Percentiles rank a stretch among this genome's conserved stretches.
These are phyloP conservation scores for Penicillium janthinellum DNA, from an alignment of 2,329 filamentous ascomycete species.

Conservation along the genomic window DNA sequence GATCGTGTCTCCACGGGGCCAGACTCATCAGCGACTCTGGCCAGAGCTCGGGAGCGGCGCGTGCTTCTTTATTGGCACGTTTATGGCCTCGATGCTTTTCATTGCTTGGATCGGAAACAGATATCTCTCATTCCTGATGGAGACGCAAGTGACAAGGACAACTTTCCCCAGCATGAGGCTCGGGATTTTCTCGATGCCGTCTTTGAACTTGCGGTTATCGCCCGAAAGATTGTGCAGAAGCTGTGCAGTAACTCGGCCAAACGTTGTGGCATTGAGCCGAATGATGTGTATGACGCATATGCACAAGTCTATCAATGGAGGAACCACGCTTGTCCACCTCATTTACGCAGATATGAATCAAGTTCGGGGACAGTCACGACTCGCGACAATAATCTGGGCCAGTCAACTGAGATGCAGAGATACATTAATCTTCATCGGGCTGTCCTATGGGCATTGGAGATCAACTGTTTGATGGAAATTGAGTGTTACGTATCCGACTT, in stretches of 20 bases:
- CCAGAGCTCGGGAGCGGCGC: constrained; percentile 1
- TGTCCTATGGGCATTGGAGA: constrained; percentile 9
- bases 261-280: constrained; percentile 1
- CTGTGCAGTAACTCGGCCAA: constrained; percentile 4
- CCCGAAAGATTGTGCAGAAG: not conserved
- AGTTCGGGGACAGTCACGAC: not conserved
- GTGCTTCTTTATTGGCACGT: constrained; percentile 11
- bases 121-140: constrained; percentile 6
- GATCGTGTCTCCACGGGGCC: not conserved
- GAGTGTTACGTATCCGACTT: constrained; percentile 4
- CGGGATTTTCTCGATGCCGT: constrained; percentile 6
- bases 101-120: constrained; percentile 10
- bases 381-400: not conserved
- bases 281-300: constrained; percentile 7
- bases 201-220: constrained; percentile 11
- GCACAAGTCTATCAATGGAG: constrained; percentile 5
- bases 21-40: not conserved
- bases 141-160: not conserved
- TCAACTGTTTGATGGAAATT: constrained; percentile 11
- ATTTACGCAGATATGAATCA: constrained; percentile 6
- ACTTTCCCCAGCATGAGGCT: not conserved
- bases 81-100: constrained; percentile 12
- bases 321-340: not conserved
- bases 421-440: constrained; percentile 7
- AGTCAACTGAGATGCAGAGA: not conserved